phyloP scores from a whole-genome alignment of 176 grass and related monocot species.

The Paspalum vaginatum region DNA sequence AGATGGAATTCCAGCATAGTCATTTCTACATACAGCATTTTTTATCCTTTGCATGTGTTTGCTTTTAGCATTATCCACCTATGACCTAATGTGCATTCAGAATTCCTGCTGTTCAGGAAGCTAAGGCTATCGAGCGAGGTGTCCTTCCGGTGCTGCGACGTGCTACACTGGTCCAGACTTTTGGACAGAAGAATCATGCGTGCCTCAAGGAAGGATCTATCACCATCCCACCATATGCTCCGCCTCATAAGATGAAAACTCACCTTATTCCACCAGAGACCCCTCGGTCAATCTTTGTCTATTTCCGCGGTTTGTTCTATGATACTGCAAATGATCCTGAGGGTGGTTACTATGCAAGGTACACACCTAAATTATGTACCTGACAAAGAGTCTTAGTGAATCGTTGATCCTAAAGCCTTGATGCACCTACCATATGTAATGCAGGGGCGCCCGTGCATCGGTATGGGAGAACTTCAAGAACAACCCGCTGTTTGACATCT shows the following conservation, averaged over 20 bases:
- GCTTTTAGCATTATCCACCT: constrained; percentile 14
- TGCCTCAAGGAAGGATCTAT: constrained; percentile 70
- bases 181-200: constrained; percentile 70
- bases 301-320: constrained; percentile 71
- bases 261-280: constrained; percentile 63
- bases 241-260: constrained; percentile 62
- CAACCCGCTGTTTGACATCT: constrained; percentile 22
- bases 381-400: constrained; percentile 21
- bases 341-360: constrained; percentile 79
- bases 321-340: constrained; percentile 61
- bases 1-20: neutral
- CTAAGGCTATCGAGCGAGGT: constrained; percentile 54
- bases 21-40: neutral
- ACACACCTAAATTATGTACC: constrained; percentile 13
- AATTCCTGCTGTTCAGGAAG: constrained; percentile 49
- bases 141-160: constrained; percentile 68
- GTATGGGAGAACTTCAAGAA: constrained; percentile 30
- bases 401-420: constrained; percentile 17
- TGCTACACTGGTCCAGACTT: constrained; percentile 63
- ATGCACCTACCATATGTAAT: constrained; percentile 33
- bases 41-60: neutral
- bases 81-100: neutral
- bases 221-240: constrained; percentile 69
- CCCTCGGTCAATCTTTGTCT: constrained; percentile 70
- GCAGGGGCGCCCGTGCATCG: constrained; percentile 61